These are phyloP conservation scores for Breynia disticha DNA, from an alignment of 441 rosid species.

Conservation along the genomic window DNA sequence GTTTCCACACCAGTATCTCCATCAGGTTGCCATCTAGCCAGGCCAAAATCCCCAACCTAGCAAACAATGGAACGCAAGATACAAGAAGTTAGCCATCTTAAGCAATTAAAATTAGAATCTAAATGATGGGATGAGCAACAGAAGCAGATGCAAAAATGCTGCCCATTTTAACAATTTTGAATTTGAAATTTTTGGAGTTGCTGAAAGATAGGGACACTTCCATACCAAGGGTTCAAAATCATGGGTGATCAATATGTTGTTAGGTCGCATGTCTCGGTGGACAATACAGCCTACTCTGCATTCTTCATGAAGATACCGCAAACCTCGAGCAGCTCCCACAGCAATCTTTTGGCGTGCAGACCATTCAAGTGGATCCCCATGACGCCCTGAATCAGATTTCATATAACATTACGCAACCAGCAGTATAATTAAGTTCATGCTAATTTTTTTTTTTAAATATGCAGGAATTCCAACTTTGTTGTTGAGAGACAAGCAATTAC, in stretches of 20 bases:
- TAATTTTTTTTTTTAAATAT: too few species aligned
- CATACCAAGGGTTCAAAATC: constrained; percentile 95
- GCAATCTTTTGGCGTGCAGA: constrained; percentile 92
- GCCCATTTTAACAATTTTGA: neutral
- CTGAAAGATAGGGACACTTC: neutral
- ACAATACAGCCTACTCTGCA: constrained; percentile 99
- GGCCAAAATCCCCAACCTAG: constrained; percentile 98
- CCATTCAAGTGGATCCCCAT: constrained; percentile 66
- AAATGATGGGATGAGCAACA: neutral
- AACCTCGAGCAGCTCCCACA: constrained; percentile 96
- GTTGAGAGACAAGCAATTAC: constrained; percentile 31
- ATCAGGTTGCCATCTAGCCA: constrained; percentile 99
- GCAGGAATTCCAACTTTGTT: too few species aligned
- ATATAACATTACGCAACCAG: neutral
- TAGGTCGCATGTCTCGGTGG: constrained; percentile 98
- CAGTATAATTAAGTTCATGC: neutral
- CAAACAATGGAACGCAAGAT: neutral
- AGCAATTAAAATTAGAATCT: too few species aligned
- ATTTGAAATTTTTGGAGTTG: neutral
- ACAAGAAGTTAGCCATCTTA: too few species aligned
- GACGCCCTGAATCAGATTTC: constrained; percentile 37
- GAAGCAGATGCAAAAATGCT: neutral
- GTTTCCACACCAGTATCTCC: constrained; percentile 93
- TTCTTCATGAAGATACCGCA: constrained; percentile 97
- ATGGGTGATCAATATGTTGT: constrained; percentile 95